A percentile compares a stretch with the other conserved stretches of the same genome.
These are phyloP conservation scores for Trichoderma polysporum DNA, from an alignment of 2,329 filamentous ascomycete genomes.

Conservation along the genomic window DNA sequence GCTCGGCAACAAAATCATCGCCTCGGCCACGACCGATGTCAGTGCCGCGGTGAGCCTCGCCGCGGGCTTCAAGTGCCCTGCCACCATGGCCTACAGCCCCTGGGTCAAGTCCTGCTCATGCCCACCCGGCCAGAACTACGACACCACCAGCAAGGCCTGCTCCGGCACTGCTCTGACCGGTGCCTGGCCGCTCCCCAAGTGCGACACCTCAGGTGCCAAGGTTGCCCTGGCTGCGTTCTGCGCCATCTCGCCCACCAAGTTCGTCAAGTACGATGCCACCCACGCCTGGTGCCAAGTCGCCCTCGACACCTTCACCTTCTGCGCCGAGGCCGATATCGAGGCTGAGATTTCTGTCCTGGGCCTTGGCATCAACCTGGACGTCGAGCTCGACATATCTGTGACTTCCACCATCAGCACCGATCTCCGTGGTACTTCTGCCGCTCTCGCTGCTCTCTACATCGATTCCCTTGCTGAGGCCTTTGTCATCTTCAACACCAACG, in stretches of 20 bases:
- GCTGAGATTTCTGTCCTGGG: constrained; percentile 28
- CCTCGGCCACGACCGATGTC: not conserved
- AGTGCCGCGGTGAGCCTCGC: constrained; percentile 6
- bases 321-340: constrained; percentile 34
- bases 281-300: constrained; percentile 40
- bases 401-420: constrained; percentile 30
- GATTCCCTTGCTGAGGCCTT: constrained; percentile 33
- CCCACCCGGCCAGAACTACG: constrained; percentile 41
- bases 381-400: constrained; percentile 24
- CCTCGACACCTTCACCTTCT: constrained; percentile 36
- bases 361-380: constrained; percentile 28
- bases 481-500: constrained; percentile 40
- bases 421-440: constrained; percentile 36
- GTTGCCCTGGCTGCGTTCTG: constrained; percentile 36
- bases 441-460: constrained; percentile 37
- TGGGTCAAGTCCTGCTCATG: constrained; percentile 46
- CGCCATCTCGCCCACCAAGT: constrained; percentile 37
- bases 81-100: constrained; percentile 38
- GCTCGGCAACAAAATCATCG: constrained; percentile 25
- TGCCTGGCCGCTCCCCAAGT: constrained; percentile 36
- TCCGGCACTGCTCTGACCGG: constrained; percentile 30
- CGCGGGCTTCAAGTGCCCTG: constrained; percentile 34
- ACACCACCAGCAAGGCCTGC: constrained; percentile 33
- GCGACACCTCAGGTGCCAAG: constrained; percentile 29
- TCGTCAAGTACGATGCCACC: constrained; percentile 35